Percentiles rank a stretch among this genome's conserved stretches.
Evolutionary conservation across 2,329 filamentous ascomycete genomes (phyloP).

Genomic region (Ophiostoma sp.): DNA sequence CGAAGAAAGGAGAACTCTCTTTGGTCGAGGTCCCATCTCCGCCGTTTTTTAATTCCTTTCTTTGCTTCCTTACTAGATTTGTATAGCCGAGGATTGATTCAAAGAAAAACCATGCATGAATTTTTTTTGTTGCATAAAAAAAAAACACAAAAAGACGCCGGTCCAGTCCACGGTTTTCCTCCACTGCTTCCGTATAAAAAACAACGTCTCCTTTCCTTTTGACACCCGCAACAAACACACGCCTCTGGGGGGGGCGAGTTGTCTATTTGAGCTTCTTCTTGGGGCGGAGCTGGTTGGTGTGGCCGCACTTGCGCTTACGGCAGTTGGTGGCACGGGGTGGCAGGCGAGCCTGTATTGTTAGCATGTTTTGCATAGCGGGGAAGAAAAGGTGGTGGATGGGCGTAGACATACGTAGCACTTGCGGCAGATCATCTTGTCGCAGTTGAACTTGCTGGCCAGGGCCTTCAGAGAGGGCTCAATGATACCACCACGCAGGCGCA

Average conservation of each 20-base stretch:
- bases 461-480: constrained; percentile 99
- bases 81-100: neutral
- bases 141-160: constrained; percentile 15
- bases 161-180: constrained; percentile 16
- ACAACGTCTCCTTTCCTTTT: constrained; percentile 12
- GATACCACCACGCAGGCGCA: constrained; percentile 98
- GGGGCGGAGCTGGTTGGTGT: constrained; percentile 99
- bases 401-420: constrained; percentile 72
- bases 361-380: neutral
- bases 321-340: constrained; percentile 99
- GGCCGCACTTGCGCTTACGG: constrained; percentile 99
- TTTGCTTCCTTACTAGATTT: neutral
- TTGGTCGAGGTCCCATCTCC: neutral
- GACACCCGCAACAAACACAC: constrained; percentile 14
- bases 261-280: constrained; percentile 83
- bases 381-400: constrained; percentile 39
- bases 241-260: constrained; percentile 27
- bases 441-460: constrained; percentile 99
- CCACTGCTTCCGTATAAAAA: constrained; percentile 13
- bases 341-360: constrained; percentile 56
- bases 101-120: constrained; percentile 11
- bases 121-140: constrained; percentile 14
- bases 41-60: neutral
- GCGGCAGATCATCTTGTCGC: constrained; percentile 98
- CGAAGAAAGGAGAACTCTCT: neutral